A percentile compares a stretch with the other conserved stretches of the same genome.
phyloP scores from a whole-genome alignment of 1,284 basidiomycete genomes.

The Apiotrichum mycotoxinovorans region DNA sequence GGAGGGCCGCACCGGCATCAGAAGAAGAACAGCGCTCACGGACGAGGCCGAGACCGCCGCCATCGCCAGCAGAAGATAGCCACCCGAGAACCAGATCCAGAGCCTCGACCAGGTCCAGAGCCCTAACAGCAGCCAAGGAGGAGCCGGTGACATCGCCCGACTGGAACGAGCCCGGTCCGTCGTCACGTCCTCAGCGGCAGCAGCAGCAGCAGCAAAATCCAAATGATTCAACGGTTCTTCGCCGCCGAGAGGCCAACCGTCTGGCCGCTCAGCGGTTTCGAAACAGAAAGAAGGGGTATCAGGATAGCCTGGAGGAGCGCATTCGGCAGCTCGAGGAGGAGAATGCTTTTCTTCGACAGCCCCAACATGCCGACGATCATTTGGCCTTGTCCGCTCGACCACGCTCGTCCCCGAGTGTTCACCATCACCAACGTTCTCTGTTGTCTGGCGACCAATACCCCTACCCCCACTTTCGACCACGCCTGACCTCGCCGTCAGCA shows the following conservation, averaged over 20 bases:
- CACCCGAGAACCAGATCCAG: no score
- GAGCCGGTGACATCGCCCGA: not conserved
- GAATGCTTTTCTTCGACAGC: conserved; percentile 25
- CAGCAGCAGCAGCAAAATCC: not conserved
- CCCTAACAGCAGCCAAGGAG: no score
- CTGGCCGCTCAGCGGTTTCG: conserved; percentile 46
- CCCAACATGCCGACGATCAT: conserved; percentile 19
- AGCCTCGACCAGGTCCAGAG: no score
- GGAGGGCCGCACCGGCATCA: no score
- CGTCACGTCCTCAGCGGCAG: not conserved
- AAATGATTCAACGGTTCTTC: not conserved
- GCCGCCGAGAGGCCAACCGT: conserved; percentile 43
- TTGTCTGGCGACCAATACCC: no score
- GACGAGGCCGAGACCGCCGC: no score
- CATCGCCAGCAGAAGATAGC: no score
- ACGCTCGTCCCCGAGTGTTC: no score
- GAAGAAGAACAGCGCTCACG: no score
- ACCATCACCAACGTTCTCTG: no score
- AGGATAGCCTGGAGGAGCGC: conserved; percentile 42
- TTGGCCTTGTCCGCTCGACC: no score
- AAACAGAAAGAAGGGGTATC: conserved; percentile 45
- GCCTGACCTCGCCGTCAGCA: conserved; percentile 3
- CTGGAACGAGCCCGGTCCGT: not conserved
- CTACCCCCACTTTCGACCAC: not conserved
- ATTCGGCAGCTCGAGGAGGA: conserved; percentile 37